A percentile compares a stretch with the other conserved stretches of the same genome.
Evolutionary conservation across 306 rosid genomes (phyloP).

Genomic region (Cucumis cinereus): DNA sequence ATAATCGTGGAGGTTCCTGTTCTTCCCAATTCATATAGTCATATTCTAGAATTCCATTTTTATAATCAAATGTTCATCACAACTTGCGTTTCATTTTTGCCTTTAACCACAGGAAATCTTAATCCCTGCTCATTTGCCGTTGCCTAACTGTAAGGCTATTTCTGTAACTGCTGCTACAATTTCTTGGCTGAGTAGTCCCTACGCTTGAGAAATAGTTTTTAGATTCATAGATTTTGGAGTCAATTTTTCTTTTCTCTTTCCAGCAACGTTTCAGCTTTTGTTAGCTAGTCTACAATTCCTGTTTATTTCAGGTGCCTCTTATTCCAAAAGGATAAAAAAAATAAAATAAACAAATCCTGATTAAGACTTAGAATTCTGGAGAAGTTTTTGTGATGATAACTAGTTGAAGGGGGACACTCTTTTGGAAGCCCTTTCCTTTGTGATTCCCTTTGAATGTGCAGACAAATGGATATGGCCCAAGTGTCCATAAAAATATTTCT

Average conservation of each 20-base stretch:
- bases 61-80: not conserved
- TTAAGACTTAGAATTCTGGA: not conserved
- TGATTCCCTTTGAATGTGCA: not conserved
- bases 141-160: not conserved
- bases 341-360: not conserved
- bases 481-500: not conserved
- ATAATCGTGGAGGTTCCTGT: not conserved
- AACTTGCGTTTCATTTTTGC: not conserved
- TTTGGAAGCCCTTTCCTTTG: not conserved
- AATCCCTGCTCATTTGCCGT: not conserved
- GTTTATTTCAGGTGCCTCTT: not conserved
- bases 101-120: not conserved
- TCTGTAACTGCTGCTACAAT: not conserved
- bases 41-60: not conserved
- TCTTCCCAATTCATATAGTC: not conserved
- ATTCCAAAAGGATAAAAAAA: too few relatives aligned
- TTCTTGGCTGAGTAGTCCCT: not conserved
- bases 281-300: not conserved
- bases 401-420: not conserved
- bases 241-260: not conserved
- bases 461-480: not conserved
- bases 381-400: not conserved
- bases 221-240: not conserved
- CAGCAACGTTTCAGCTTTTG: not conserved
- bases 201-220: not conserved